Evolutionary conservation across 495 filamentous ascomycete species (phyloP), one percentile per base, ranked within the genome.

Genomic region (Xylaria grammica): DNA sequence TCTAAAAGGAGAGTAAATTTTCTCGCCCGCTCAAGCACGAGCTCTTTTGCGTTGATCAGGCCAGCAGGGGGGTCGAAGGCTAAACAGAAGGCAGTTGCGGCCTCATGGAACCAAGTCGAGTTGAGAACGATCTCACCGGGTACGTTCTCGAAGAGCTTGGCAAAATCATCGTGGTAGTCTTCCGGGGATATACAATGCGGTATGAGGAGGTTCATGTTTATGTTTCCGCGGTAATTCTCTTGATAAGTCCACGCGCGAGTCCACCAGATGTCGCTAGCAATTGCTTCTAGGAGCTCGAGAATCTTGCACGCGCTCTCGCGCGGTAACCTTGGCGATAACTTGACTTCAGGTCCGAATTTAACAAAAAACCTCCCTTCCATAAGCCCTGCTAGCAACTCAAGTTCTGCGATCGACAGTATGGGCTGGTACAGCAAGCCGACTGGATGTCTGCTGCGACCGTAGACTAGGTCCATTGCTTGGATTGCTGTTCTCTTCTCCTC

Each of bases 391-490:
- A 55, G 52, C 34, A 55, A 55, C 32, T 55, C 26, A 6, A 55
- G 32, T 24, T 55, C 52, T 24, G 32, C 32, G 19, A 55, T 26
- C 9, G 32, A 55, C 32, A 40, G 1, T 24, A 40, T 55, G 9
- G 32, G 52, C 52, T 55, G 32, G 52, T 40, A 38, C 17, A 55
- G 17, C 52, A 55, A 55, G 36, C 51, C 65, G 7, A 74, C 50
- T 3, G 63, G 45, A 36, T 67, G 26, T 5, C 34, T 22, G 45
- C 67, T 63, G 2, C 51, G 42, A 26, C 55, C 38, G 34, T 75
- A 76, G 51, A 76, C 65, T 50, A 72, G 20, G 45, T 75, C 74
- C 72, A 76, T 74, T 10, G 61, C 63, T 52, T 75, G 68, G 20
- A 76, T 65, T 36, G 34, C 34, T 36, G 11, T 36, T 36, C 6